Evolutionary conservation across 2,329 filamentous ascomycete genomes (phyloP), one percentile per base, ranked within the genome.

Genomic region (Rhinocladiella mackenziei): DNA sequence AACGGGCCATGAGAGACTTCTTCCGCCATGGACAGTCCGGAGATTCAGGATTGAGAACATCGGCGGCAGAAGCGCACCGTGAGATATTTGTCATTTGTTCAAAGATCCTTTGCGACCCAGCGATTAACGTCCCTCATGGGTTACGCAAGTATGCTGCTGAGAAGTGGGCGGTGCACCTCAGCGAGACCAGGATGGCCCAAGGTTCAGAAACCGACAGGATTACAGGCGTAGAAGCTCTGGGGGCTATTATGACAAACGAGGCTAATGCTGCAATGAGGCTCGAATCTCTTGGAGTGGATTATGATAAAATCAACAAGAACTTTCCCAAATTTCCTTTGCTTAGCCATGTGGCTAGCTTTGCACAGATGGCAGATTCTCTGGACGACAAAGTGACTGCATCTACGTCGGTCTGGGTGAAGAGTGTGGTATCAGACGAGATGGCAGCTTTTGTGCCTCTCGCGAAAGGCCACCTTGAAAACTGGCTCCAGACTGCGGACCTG

Each of bases 41-140:
- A 10, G 7, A 20, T 3, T 7, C 10, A 11, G 38, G 26, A 1
- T 19, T 41, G 14, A 20, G 38, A 17, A 41, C 38, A 9, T 6
- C 29, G 4, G 28, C 10, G 8, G 14, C 28, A 14, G 18, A 20
- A 15, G 38, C 13, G 10, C 15, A 41, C 14, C 29, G 38, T n/a
- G 28, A 32, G 29, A 41, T 41, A 23, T 41, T 41, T 18, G 22
- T 41, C 18, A 10, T 33, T 20, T 41, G 38, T 19, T 41, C 38
- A n/a, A 28, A 41, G 6, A 41, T 41, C n/a, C 28, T 41, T n/a
- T 41, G 38, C 18, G 18, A 18, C 28, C 26, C 13, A 14, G 10
- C 13, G n/a, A 17, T 19, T 14, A 23, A 14, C 6, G 29, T 28
- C 4, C 26, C 14, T 17, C 19, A 15, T n/a, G 38, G 28, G n/a